phyloP scores from a whole-genome alignment of 2,329 filamentous ascomycete species.

The Sporothrix euskadiensis region DNA sequence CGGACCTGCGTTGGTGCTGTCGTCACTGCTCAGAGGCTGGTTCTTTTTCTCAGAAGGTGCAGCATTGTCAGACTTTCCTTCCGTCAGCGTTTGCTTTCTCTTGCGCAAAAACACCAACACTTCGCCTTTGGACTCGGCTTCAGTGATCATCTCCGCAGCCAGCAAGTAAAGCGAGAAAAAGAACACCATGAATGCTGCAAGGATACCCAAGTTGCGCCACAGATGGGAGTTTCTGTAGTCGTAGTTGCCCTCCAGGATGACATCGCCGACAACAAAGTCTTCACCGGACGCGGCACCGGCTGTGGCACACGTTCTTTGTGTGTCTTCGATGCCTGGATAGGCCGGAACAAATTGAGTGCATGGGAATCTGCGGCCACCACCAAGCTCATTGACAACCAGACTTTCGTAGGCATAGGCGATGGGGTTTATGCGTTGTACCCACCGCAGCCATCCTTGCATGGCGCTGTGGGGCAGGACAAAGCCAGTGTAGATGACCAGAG shows the following conservation, averaged over 20 bases:
- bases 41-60: slow-evolving; percentile 33
- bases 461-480: slow-evolving; percentile 64
- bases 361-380: slow-evolving; percentile 56
- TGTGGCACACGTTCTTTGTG: slow-evolving; percentile 56
- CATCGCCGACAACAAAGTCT: slow-evolving; percentile 42
- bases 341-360: slow-evolving; percentile 52
- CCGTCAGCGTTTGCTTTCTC: slow-evolving; percentile 57
- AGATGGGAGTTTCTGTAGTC: slow-evolving; percentile 58
- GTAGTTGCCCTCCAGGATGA: slow-evolving; percentile 58
- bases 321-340: slow-evolving; percentile 41
- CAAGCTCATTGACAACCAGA: slow-evolving; percentile 80
- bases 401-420: slow-evolving; percentile 78
- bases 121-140: slow-evolving; percentile 71
- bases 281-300: slow-evolving; percentile 54
- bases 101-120: slow-evolving; percentile 72
- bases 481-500: slow-evolving; percentile 68
- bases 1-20: not conserved
- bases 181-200: slow-evolving; percentile 63
- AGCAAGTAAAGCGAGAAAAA: slow-evolving; percentile 63
- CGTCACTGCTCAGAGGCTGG: slow-evolving; percentile 24
- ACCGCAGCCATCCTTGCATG: slow-evolving; percentile 77
- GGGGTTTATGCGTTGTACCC: slow-evolving; percentile 79
- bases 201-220: slow-evolving; percentile 72
- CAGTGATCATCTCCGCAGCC: slow-evolving; percentile 63
- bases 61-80: slow-evolving; percentile 21